Evolutionary conservation across 1,284 basidiomycete species (phyloP).

Genomic region (Golubevia sp.): DNA sequence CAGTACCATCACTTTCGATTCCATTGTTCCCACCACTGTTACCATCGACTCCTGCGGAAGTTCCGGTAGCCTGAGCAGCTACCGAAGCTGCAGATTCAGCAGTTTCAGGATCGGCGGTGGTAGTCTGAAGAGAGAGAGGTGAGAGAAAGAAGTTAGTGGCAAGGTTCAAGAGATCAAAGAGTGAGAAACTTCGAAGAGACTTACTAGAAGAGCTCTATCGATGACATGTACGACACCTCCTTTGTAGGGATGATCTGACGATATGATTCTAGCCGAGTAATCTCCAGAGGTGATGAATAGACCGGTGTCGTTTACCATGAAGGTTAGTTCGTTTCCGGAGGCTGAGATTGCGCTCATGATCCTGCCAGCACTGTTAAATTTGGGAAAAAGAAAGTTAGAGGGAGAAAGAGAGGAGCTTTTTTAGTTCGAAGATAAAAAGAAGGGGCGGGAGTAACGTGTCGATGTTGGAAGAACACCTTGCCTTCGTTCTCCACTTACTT

Average conservation of each 20-base stretch:
- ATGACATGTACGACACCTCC: slow-evolving; percentile 59
- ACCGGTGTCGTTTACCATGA: slow-evolving; percentile 45
- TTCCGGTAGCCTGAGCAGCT: no score
- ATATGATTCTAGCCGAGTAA: slow-evolving; percentile 29
- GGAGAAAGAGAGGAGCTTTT: background rate
- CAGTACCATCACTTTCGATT: no score
- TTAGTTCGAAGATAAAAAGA: background rate
- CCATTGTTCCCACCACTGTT: no score
- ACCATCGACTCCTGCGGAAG: no score
- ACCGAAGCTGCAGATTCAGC: slow-evolving; percentile 33
- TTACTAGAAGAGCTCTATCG: slow-evolving; percentile 35
- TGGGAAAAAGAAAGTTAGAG: slow-evolving; percentile 1
- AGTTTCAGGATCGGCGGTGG: slow-evolving; percentile 47
- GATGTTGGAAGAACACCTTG: background rate
- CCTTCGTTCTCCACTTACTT: background rate
- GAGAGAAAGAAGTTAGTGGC: no score
- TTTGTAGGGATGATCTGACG: slow-evolving; percentile 24
- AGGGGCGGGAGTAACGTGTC: background rate
- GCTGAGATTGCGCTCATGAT: slow-evolving; percentile 47
- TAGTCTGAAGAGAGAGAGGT: slow-evolving; percentile 23
- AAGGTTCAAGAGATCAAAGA: no score
- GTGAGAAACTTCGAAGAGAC: no score
- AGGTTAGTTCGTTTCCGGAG: slow-evolving; percentile 56
- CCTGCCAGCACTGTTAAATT: slow-evolving; percentile 1
- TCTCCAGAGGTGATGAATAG: slow-evolving; percentile 52